phyloP scores from a whole-genome alignment of 805 yeast species.

The Candida namnaoensis region DNA sequence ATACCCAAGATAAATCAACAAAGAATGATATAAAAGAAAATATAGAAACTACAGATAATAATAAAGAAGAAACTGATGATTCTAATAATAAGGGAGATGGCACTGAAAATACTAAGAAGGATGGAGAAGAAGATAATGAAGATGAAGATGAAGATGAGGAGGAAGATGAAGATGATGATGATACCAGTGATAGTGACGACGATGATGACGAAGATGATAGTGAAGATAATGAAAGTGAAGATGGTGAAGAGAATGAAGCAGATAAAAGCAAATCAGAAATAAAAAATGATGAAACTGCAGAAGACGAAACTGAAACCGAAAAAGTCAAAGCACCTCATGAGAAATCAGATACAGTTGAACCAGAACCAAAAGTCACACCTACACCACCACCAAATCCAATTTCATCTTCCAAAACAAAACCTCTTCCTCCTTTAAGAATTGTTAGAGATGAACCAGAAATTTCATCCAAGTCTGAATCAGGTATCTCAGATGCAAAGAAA shows the following conservation, averaged over 20 bases:
- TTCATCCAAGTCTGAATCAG: too few species aligned
- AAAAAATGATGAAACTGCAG: too few species aligned
- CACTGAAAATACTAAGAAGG: background rate
- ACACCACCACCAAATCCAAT: background rate
- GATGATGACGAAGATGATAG: background rate
- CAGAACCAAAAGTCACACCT: background rate
- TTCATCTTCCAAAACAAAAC: background rate
- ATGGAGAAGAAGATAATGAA: constrained; percentile 1
- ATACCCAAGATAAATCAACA: constrained; percentile 1
- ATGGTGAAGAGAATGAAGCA: background rate
- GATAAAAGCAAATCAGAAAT: background rate
- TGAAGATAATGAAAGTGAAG: background rate
- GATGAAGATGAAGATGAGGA: constrained; percentile 4
- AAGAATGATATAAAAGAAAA: background rate
- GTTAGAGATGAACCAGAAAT: background rate
- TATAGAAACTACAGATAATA: background rate
- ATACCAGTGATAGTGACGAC: constrained; percentile 1
- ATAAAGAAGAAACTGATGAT: constrained; percentile 1
- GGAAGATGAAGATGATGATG: constrained; percentile 3
- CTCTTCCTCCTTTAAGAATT: background rate
- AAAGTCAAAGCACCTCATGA: too few species aligned
- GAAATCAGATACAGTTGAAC: too few species aligned
- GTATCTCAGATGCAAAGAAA: too few species aligned
- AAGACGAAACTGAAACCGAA: too few species aligned
- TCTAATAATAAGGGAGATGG: too few species aligned